Percentiles rank a stretch among this genome's conserved stretches.
Conservation (phyloP, 805 yeast genomes). For the Schwanniomyces sp. region DNA sequence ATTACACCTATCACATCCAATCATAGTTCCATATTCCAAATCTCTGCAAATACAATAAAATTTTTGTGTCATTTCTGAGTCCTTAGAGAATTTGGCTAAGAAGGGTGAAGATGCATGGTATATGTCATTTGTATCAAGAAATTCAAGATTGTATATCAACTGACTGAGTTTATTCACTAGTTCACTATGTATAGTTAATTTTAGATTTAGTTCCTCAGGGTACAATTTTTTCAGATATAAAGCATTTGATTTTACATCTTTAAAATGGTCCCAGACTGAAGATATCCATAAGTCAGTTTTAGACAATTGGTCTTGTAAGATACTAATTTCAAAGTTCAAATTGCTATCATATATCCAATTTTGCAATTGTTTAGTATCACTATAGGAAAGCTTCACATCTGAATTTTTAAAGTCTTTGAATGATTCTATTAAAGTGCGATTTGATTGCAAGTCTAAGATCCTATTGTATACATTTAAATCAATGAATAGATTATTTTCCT, state of each 20-base stretch:
- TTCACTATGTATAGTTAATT: constrained; percentile 16
- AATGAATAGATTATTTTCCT: constrained; percentile 26
- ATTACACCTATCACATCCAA: constrained; percentile 66
- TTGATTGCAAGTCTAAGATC: constrained; percentile 25
- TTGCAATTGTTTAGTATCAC: constrained; percentile 23
- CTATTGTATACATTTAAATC: constrained; percentile 25
- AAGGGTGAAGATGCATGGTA: constrained; percentile 27
- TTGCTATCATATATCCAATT: constrained; percentile 19
- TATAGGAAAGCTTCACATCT: constrained; percentile 11
- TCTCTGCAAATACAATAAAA: constrained; percentile 64
- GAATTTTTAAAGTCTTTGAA: constrained; percentile 2
- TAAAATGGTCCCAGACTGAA: constrained; percentile 12
- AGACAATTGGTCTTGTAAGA: constrained; percentile 12
- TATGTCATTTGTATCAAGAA: constrained; percentile 27
- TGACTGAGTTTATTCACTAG: constrained; percentile 18
- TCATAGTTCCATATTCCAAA: constrained; percentile 60
- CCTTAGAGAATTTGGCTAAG: constrained; percentile 7
- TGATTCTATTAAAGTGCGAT: constrained; percentile 15
- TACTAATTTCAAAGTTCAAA: constrained; percentile 13
- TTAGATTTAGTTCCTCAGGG: constrained; percentile 14
- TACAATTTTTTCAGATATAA: constrained; percentile 13
- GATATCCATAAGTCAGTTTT: constrained; percentile 24
- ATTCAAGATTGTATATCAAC: constrained; percentile 18
- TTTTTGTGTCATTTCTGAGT: constrained; percentile 11
- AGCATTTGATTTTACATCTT: constrained; percentile 8